Evolutionary conservation across 2,329 filamentous ascomycete genomes (phyloP).

Genomic region (Colletotrichum truncatum): DNA sequence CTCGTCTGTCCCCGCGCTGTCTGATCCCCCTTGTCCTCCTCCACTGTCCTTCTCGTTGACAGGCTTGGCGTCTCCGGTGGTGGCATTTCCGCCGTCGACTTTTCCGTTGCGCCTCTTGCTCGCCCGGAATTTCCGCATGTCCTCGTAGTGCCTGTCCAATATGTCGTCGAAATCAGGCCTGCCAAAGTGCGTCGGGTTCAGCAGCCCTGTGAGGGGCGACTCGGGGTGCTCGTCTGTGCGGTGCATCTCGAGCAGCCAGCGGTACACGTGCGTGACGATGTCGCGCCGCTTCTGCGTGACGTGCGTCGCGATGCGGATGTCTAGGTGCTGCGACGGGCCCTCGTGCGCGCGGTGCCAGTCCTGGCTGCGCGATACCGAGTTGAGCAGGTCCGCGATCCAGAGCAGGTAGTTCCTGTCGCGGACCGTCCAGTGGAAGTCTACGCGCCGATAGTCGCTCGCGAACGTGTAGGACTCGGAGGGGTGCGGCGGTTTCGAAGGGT

Average conservation of each 20-base stretch:
- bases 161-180: slow-evolving; percentile 62
- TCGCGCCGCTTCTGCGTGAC: slow-evolving; percentile 63
- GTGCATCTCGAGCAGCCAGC: slow-evolving; percentile 65
- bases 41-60: neutral
- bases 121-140: slow-evolving; percentile 52
- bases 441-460: slow-evolving; percentile 53
- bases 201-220: slow-evolving; percentile 62
- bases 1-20: slow-evolving; percentile 1
- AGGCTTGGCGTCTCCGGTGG: neutral
- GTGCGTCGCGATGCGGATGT: slow-evolving; percentile 65
- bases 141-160: slow-evolving; percentile 62
- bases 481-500: slow-evolving; percentile 24
- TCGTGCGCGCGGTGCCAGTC: slow-evolving; percentile 47
- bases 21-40: neutral
- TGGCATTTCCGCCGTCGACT: slow-evolving; percentile 14
- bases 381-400: slow-evolving; percentile 67
- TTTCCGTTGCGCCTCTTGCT: slow-evolving; percentile 33
- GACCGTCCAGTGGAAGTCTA: slow-evolving; percentile 70
- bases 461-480: slow-evolving; percentile 37
- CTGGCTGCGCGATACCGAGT: slow-evolving; percentile 52
- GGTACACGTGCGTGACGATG: slow-evolving; percentile 63
- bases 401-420: slow-evolving; percentile 64
- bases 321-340: slow-evolving; percentile 47
- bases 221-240: slow-evolving; percentile 59
- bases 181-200: slow-evolving; percentile 63